phyloP scores from a whole-genome alignment of 352 stramenopile species.

The Phytophthora hibernalis region DNA sequence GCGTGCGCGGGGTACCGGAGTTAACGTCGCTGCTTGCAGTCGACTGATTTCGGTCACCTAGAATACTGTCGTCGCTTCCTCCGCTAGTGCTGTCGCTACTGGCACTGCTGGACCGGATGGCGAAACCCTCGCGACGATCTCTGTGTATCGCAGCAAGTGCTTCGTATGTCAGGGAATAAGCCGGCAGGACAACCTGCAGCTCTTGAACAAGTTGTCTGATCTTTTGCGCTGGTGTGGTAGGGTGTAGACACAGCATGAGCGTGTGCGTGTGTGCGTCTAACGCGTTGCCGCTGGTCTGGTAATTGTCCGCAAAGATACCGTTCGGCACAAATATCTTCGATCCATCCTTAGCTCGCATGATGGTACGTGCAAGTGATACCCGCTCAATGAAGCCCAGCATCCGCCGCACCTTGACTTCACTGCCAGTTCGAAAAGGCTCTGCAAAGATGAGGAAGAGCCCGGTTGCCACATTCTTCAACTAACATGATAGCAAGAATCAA shows the following conservation, averaged over 20 bases:
- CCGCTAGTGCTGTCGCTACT: conserved; percentile 39
- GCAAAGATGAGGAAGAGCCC: conserved; percentile 88
- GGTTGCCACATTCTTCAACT: conserved; percentile 86
- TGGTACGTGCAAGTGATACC: conserved; percentile 80
- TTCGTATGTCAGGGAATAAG: conserved; percentile 43
- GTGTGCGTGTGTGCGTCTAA: conserved; percentile 62
- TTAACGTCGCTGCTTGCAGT: conserved; percentile 32
- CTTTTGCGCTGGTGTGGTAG: conserved; percentile 45
- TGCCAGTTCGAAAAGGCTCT: conserved; percentile 80
- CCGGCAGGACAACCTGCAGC: conserved; percentile 35
- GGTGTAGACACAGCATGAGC: conserved; percentile 52
- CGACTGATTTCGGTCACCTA: conserved; percentile 28
- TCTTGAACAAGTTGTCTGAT: conserved; percentile 60
- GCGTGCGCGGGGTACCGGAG: conserved; percentile 15
- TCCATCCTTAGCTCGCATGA: conserved; percentile 68
- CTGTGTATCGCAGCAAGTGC: conserved; percentile 30
- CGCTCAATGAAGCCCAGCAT: conserved; percentile 75
- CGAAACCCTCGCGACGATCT: conserved; percentile 28
- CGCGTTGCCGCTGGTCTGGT: conserved; percentile 70
- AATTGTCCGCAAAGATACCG: conserved; percentile 75
- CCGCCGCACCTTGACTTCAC: conserved; percentile 57
- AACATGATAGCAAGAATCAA: conserved; percentile 6
- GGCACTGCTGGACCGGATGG: conserved; percentile 36
- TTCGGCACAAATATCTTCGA: conserved; percentile 84
- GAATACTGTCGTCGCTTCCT: conserved; percentile 34